These are phyloP conservation scores for Inosperma sp. DNA, from an alignment of 768 basidiomycete genomes.

Conservation along the genomic window DNA sequence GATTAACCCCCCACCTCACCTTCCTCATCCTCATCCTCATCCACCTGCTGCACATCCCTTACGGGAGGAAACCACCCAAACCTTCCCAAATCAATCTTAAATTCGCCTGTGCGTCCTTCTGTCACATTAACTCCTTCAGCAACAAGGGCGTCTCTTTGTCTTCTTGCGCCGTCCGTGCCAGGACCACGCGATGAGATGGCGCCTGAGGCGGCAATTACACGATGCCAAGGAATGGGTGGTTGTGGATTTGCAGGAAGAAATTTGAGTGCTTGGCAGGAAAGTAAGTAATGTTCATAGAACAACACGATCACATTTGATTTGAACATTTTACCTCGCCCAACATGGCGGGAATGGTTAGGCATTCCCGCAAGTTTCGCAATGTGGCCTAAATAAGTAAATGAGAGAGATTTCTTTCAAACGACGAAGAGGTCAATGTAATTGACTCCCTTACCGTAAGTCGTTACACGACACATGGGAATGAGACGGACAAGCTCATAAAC, in stretches of 20 bases:
- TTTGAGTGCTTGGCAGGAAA: conserved; percentile 81
- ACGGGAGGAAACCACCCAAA: conserved; percentile 67
- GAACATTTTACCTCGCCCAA: conserved; percentile 63
- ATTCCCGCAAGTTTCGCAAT: conserved; percentile 77
- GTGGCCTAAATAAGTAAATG: conserved; percentile 53
- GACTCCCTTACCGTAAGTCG: conserved; percentile 59
- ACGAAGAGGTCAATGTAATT: too few species aligned
- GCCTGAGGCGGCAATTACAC: conserved; percentile 68
- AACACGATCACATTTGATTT: neutral
- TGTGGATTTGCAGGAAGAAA: conserved; percentile 54
- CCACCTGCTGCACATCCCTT: conserved; percentile 11
- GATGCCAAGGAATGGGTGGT: conserved; percentile 78
- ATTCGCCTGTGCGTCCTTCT: conserved; percentile 48
- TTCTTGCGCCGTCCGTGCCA: conserved; percentile 70
- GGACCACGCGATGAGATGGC: conserved; percentile 80
- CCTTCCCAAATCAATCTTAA: conserved; percentile 50
- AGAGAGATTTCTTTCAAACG: too few species aligned
- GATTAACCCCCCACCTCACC: too few species aligned
- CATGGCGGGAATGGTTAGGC: conserved; percentile 75
- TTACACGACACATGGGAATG: conserved; percentile 65
- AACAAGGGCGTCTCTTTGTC: conserved; percentile 71
- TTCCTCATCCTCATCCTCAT: conserved; percentile 9
- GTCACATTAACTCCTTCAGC: conserved; percentile 80
- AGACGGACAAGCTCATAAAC: conserved; percentile 70
- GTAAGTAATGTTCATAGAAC: neutral